These are phyloP conservation scores for Oxytropis ochrocephala DNA, from an alignment of 306 rosid genomes.

Conservation along the genomic window DNA sequence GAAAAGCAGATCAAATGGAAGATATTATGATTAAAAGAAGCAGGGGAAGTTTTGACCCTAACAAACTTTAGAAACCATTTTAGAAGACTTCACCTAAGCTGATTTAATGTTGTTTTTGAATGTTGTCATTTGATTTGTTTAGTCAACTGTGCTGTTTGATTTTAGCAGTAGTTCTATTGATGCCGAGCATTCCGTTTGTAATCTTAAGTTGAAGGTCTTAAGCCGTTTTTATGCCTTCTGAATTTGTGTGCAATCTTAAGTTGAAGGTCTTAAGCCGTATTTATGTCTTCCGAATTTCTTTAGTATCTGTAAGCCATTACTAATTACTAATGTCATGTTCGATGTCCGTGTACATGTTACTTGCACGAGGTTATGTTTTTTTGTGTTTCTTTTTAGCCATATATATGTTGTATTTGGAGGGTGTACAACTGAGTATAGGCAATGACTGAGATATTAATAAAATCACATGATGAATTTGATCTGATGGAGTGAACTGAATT, in stretches of 20 bases:
- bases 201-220: neutral
- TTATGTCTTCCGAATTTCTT: neutral
- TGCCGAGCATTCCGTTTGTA: neutral
- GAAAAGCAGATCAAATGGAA: neutral
- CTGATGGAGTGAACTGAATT: slow-evolving; percentile 13
- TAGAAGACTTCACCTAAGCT: neutral
- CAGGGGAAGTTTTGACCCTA: neutral
- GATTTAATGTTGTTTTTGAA: neutral
- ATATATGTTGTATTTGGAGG: neutral
- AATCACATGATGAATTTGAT: neutral
- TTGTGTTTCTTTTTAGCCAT: neutral
- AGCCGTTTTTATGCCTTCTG: neutral
- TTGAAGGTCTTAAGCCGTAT: neutral
- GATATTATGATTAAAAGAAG: neutral
- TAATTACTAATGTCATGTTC: neutral
- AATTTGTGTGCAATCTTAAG: neutral
- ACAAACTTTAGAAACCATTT: neutral
- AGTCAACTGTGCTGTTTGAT: neutral
- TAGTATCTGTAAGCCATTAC: neutral
- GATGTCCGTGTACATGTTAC: neutral
- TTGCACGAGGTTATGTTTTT: neutral
- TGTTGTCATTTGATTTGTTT: neutral
- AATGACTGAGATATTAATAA: neutral
- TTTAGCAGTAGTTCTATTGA: neutral
- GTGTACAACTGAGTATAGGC: neutral